phyloP scores from a whole-genome alignment of 2,329 filamentous ascomycete genomes.

The Fusarium zealandicum region DNA sequence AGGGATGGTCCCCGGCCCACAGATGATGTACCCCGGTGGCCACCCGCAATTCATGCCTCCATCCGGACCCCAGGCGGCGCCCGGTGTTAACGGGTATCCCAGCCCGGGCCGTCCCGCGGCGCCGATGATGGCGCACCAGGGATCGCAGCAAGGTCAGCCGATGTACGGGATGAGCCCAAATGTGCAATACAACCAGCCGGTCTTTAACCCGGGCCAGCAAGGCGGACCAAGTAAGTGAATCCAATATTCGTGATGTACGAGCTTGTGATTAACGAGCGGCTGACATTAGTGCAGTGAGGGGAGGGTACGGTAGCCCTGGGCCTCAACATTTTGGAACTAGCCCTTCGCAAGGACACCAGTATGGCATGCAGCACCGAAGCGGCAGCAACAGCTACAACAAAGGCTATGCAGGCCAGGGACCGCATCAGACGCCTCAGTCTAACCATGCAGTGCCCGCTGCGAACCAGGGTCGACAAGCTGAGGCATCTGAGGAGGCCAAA shows the following conservation, averaged over 20 bases:
- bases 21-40: conserved; percentile 82
- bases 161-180: conserved; percentile 79
- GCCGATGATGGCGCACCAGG: conserved; percentile 93
- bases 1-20: conserved; percentile 71
- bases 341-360: conserved; percentile 71
- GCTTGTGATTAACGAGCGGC: conserved; percentile 37
- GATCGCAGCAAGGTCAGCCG: conserved; percentile 88
- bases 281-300: conserved; percentile 63
- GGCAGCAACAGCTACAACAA: conserved; percentile 64
- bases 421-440: conserved; percentile 51
- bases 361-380: conserved; percentile 62
- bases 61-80: conserved; percentile 63
- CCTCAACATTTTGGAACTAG: conserved; percentile 71
- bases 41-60: conserved; percentile 70
- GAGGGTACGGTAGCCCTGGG: conserved; percentile 65
- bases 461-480: conserved; percentile 45
- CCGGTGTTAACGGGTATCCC: conserved; percentile 80
- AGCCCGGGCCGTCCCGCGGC: conserved; percentile 82
- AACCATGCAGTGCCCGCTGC: conserved; percentile 47
- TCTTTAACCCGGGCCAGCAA: conserved; percentile 73
- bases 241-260: conserved; percentile 3
- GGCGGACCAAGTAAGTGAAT: conserved; percentile 72
- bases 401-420: conserved; percentile 55
- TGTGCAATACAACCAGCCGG: conserved; percentile 77
- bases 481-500: conserved; percentile 56